Base-by-base conservation (phyloP, 306 rosid species). In the Mucuna pruriens region DNA sequence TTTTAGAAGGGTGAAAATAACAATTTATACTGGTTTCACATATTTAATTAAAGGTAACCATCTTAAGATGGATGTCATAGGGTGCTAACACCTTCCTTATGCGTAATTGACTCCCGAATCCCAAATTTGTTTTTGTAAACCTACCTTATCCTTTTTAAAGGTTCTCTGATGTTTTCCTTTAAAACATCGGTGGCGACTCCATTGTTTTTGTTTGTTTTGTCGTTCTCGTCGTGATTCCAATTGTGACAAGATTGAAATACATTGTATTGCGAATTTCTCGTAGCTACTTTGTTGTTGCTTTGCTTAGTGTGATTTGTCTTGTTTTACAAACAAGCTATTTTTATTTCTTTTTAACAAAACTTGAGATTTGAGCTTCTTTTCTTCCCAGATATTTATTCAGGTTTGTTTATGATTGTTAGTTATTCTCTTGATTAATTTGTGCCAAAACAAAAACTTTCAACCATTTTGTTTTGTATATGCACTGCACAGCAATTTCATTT, bases 401-500 rank as follows among this genome's bases (percentile, higher is more conserved):
- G 54, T 39, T 40, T 20, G 6, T 42, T 23, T 67, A 38, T 65
- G 5, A 38, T 65, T 40, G 19, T 20, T 68, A 36, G 55, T 23
- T 42, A 42, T 25, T 25, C 38, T 69, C 22, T 69, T 13, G 22
- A 22, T 44, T 69, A 22, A 6, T 23, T 69, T 69, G 23, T 69
- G 39, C 33, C 29, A 6, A 20, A 36, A 9, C 4, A 2, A 64
- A 61, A 33, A 0, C 0, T 19, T 66, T 39, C 55, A 20, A 40
- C 74, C 33, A 68, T 68, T 67, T 17, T 31, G n/a, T 31, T 23
- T 29, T 42, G 22, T 25, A 45, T 45, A 57, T 23, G 19, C 54
- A 9, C 57, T 44, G 57, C 31, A 22, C 54, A 17, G n/a, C 23
- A 72, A 42, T 78, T 63, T 77, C 19, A 7, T 51, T 63, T 71